Percentiles rank a stretch among this genome's conserved stretches.
These are phyloP conservation scores for Centaurea solstitialis DNA, from an alignment of 129 eudicot genomes.

Conservation along the genomic window DNA sequence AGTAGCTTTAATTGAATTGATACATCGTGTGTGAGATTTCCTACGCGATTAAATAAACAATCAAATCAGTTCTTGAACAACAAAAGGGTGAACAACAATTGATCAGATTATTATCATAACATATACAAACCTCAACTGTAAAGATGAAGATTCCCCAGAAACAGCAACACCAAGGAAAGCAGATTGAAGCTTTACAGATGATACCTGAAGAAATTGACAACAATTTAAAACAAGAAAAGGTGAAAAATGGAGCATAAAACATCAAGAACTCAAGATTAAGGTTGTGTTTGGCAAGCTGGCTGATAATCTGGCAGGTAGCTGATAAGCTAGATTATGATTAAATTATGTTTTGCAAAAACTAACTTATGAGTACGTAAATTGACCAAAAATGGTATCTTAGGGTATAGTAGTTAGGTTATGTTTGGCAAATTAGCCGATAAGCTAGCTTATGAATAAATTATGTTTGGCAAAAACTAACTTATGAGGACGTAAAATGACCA, in stretches of 20 bases:
- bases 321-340: too few relatives aligned
- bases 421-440: too few relatives aligned
- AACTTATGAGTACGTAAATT: too few relatives aligned
- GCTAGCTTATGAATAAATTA: too few relatives aligned
- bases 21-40: constrained; percentile 29
- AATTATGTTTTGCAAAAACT: too few relatives aligned
- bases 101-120: background rate
- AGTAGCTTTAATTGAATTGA: constrained; percentile 69
- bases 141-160: constrained; percentile 38
- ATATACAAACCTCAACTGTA: constrained; percentile 53
- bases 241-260: background rate
- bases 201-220: constrained; percentile 14
- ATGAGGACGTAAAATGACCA: too few relatives aligned
- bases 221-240: background rate
- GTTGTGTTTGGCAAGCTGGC: background rate
- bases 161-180: constrained; percentile 41
- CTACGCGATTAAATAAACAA: constrained; percentile 25
- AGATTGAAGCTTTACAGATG: constrained; percentile 49
- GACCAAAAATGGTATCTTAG: too few relatives aligned
- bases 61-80: background rate
- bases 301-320: too few relatives aligned
- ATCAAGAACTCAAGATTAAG: background rate
- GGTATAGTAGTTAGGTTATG: too few relatives aligned
- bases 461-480: too few relatives aligned
- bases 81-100: background rate